Evolutionary conservation across 495 filamentous ascomycete genomes (phyloP).

Genomic region (Lineolata rhizophorae): DNA sequence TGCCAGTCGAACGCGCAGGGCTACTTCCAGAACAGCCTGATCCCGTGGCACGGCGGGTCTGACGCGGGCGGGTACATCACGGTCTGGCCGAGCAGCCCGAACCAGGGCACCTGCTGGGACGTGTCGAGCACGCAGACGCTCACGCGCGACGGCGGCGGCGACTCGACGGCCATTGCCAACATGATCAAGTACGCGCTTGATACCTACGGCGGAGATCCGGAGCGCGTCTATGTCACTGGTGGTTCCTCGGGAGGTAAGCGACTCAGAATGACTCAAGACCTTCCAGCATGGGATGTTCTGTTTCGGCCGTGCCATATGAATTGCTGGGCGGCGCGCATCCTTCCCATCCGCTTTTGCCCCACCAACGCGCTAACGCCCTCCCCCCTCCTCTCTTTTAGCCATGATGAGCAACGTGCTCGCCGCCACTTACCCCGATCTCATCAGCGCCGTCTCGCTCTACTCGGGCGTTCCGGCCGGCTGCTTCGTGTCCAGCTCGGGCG

Average conservation of each 20-base stretch:
- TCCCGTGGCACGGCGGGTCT: too few relatives aligned
- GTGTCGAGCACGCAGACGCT: constrained; percentile 24
- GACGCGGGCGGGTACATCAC: constrained; percentile 30
- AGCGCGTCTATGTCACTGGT: constrained; percentile 30
- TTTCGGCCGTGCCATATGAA: not conserved
- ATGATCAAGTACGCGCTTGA: constrained; percentile 32
- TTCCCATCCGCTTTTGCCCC: too few relatives aligned
- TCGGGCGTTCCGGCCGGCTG: constrained; percentile 39
- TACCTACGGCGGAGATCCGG: constrained; percentile 25
- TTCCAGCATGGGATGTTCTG: not conserved
- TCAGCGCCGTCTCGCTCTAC: constrained; percentile 33
- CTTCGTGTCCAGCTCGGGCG: constrained; percentile 21
- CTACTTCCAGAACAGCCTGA: too few relatives aligned
- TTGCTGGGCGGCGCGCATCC: too few relatives aligned
- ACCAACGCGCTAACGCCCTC: not conserved
- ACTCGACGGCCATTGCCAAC: constrained; percentile 29
- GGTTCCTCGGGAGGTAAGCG: constrained; percentile 29
- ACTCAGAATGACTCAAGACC: too few relatives aligned
- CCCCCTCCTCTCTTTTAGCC: not conserved
- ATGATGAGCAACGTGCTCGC: constrained; percentile 28
- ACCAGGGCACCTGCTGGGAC: constrained; percentile 34
- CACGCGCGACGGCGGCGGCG: constrained; percentile 30
- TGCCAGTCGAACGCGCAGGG: too few relatives aligned
- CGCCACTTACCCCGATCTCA: constrained; percentile 36
- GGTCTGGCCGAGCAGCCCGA: constrained; percentile 26